Conservation (phyloP, 129 eudicot genomes). For the Oenanthe sinensis region DNA sequence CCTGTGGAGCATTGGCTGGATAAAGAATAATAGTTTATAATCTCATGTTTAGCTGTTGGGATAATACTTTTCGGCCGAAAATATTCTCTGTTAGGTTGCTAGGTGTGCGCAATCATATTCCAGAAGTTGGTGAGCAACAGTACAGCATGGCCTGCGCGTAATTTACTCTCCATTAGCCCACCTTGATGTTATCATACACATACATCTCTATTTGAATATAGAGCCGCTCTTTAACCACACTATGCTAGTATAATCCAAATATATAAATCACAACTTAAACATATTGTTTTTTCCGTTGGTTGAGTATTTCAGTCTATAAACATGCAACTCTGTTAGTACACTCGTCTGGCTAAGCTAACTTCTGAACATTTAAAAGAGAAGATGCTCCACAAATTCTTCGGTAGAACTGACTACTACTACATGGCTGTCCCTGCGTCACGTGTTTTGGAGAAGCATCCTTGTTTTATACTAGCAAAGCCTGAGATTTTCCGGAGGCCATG, state of each 20-base stretch:
- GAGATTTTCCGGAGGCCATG: slow-evolving; percentile 58
- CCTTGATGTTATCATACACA: slow-evolving; percentile 25
- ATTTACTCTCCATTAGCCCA: slow-evolving; percentile 6
- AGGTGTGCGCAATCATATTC: background rate
- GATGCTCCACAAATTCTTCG: slow-evolving; percentile 45
- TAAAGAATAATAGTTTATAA: background rate
- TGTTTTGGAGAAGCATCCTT: slow-evolving; percentile 49
- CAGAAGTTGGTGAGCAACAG: background rate
- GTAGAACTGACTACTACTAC: slow-evolving; percentile 45
- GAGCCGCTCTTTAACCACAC: background rate
- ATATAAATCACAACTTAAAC: background rate
- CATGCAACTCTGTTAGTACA: background rate
- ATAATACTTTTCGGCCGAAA: background rate
- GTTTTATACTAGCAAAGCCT: slow-evolving; percentile 41
- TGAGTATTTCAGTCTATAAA: slow-evolving; percentile 10
- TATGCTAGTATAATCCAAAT: slow-evolving; percentile 16
- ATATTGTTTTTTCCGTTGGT: slow-evolving; percentile 26
- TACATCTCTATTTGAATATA: background rate
- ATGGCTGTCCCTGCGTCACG: slow-evolving; percentile 68
- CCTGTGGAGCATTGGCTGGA: background rate
- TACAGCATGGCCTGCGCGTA: background rate
- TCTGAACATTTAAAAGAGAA: slow-evolving; percentile 1
- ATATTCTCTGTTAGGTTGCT: background rate
- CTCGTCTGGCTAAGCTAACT: background rate
- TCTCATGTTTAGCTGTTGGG: background rate